Evolutionary conservation across 2,329 filamentous ascomycete genomes (phyloP).

Genomic region (Mycosphaerella sp.): DNA sequence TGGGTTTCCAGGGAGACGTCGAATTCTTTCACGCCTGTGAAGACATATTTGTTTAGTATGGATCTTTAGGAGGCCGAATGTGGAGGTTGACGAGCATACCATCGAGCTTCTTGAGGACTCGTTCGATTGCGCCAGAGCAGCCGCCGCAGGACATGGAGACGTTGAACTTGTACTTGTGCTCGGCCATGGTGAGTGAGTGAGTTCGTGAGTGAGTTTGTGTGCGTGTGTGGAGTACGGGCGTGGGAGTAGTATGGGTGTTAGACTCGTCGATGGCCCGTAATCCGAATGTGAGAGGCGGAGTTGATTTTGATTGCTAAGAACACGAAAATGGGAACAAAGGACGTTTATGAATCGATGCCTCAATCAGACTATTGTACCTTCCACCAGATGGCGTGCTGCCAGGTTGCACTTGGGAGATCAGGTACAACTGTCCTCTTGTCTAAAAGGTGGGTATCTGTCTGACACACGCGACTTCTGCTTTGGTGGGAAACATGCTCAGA

Average conservation of each 20-base stretch:
- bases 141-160: slow-evolving; percentile 91
- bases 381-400: slow-evolving; percentile 3
- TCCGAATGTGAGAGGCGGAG: background rate
- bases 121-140: slow-evolving; percentile 89
- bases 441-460: background rate
- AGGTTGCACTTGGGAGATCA: background rate
- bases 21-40: slow-evolving; percentile 75
- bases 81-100: slow-evolving; percentile 4
- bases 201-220: no score
- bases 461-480: slow-evolving; percentile 4
- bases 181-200: slow-evolving; percentile 50
- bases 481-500: slow-evolving; percentile 10
- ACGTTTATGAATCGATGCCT: background rate
- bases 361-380: no score
- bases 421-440: slow-evolving; percentile 6
- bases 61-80: background rate
- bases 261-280: background rate
- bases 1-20: slow-evolving; percentile 83
- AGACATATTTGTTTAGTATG: no score
- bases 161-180: slow-evolving; percentile 93
- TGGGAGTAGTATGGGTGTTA: background rate
- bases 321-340: background rate
- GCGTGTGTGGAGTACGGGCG: slow-evolving; percentile 25
- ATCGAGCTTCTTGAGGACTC: slow-evolving; percentile 72
- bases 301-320: slow-evolving; percentile 9